Evolutionary conservation across 2,329 filamentous ascomycete genomes (phyloP).

Genomic region (Onygena corvina): DNA sequence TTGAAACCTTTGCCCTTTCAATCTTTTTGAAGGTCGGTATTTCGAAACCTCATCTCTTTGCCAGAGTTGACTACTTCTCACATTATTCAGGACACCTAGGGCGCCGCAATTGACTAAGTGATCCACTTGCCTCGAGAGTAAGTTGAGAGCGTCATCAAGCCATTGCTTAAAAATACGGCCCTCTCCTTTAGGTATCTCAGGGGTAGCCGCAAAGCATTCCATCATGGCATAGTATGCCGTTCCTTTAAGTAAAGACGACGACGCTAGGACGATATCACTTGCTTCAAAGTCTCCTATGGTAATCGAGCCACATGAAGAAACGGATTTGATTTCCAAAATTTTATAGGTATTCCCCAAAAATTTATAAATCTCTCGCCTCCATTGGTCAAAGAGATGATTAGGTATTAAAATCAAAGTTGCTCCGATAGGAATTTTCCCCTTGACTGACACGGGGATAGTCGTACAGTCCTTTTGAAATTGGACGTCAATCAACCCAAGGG

Average conservation of each 20-base stretch:
- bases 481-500: slow-evolving; percentile 44
- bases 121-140: slow-evolving; percentile 34
- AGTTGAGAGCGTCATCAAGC: slow-evolving; percentile 36
- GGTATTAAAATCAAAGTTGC: slow-evolving; percentile 53
- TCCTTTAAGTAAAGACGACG: slow-evolving; percentile 40
- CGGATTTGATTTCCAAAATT: slow-evolving; percentile 36
- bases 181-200: slow-evolving; percentile 29
- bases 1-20: slow-evolving; percentile 22
- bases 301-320: slow-evolving; percentile 30
- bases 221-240: slow-evolving; percentile 40
- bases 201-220: slow-evolving; percentile 40
- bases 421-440: slow-evolving; percentile 33
- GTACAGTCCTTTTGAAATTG: slow-evolving; percentile 26
- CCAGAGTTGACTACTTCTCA: slow-evolving; percentile 25
- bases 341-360: slow-evolving; percentile 36
- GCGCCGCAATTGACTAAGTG: slow-evolving; percentile 25
- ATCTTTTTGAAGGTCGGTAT: slow-evolving; percentile 26
- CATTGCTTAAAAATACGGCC: slow-evolving; percentile 44
- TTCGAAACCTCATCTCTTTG: slow-evolving; percentile 29
- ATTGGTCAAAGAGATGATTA: slow-evolving; percentile 44
- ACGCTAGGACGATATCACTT: slow-evolving; percentile 45
- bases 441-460: slow-evolving; percentile 6
- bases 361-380: slow-evolving; percentile 43
- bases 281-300: slow-evolving; percentile 36
- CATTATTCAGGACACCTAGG: slow-evolving; percentile 23